Evolutionary conservation across 2,329 filamentous ascomycete species (phyloP).

Genomic region (Fusarium fracticaudum): DNA sequence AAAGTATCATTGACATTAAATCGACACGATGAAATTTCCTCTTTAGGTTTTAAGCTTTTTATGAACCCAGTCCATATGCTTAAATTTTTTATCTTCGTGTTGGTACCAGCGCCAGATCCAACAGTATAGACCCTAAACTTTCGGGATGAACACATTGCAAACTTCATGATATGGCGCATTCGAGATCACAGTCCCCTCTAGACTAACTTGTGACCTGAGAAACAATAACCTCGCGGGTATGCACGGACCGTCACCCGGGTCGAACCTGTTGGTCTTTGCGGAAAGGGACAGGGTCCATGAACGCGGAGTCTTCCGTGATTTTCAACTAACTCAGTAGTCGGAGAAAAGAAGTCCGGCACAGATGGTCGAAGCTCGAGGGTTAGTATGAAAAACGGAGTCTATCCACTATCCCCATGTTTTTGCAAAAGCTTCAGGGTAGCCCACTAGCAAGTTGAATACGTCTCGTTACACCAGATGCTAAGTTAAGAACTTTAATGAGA

Average conservation of each 20-base stretch:
- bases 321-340: too few species aligned
- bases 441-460: neutral
- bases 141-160: neutral
- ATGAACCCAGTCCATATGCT: neutral
- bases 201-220: too few species aligned
- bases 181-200: neutral
- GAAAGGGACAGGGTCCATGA: neutral
- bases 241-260: neutral
- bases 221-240: neutral
- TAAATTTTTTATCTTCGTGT: rapidly evolving
- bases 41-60: neutral
- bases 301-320: neutral
- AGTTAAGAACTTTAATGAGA: rapidly evolving
- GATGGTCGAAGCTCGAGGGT: neutral
- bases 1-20: neutral
- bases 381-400: too few species aligned
- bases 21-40: neutral
- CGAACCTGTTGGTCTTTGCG: neutral
- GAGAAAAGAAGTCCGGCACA: neutral
- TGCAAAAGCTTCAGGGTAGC: neutral
- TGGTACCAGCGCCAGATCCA: neutral
- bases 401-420: neutral
- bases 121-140: rapidly evolving
- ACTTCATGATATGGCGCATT: neutral
- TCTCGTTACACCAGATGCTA: neutral